Evolutionary conservation across 2,329 filamentous ascomycete species (phyloP), one percentile per base, ranked within the genome.

Genomic region (Xylariaceae sp.): DNA sequence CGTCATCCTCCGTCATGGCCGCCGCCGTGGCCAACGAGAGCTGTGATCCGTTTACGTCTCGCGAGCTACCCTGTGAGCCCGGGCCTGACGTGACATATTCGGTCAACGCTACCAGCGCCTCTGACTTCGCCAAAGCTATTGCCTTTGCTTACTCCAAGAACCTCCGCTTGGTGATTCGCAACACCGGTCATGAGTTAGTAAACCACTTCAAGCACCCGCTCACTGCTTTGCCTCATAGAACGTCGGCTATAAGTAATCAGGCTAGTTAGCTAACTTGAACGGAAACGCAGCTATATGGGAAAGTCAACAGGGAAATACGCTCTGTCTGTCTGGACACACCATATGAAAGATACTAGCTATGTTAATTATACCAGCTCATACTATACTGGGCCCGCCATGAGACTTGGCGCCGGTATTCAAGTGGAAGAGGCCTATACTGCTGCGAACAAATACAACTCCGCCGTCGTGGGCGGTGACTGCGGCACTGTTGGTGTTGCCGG

Each of bases 401-500:
- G 72, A 34, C 55, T 82, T 9, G 76, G 74, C 2, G 75, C 78
- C 2, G 80, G 80, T 7, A 70, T 80, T 0, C 65, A 71, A 40
- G 73, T 68, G 73, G 32, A 57, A 62, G 13, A 66, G 69, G 26
- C 26, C 26, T 26, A 26, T 8, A 75, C 74, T 1, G 51, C 69
- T 16, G 55, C 60, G 0, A 41, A 67, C 30, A 72, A 75, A n/a
- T 60, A 77, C 1, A 65, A 71, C 1, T 67, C 78, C 1, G 70
- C 82, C 0, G 72, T 26, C 8, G 26, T 26, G 26, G 26, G 71
- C 7, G 80, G 79, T 0, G 70, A 73, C 34, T 79, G 74, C 18
- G 29, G 47, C 47, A 76, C 73, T 4, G 77, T 83, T 12, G 80
- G 80, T 37, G 69, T 79, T 22, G 68, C 69, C 5, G 77, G 77